phyloP scores from a whole-genome alignment of 345 rosid species.

The Rhodamnia rubescens region DNA sequence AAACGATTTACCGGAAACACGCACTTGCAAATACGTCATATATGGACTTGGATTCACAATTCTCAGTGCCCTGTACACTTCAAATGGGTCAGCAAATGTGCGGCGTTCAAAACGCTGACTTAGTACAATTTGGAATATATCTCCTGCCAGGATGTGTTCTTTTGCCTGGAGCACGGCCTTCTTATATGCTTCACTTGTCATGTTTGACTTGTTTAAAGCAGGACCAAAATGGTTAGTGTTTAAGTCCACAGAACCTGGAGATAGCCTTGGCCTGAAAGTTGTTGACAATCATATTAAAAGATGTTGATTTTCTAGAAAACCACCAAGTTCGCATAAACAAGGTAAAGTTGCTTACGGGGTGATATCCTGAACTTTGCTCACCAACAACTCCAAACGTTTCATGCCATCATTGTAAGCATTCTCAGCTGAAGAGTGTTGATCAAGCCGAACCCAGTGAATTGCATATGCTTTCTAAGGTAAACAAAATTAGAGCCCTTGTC shows the following conservation, averaged over 20 bases:
- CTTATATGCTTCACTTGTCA: slow-evolving; percentile 62
- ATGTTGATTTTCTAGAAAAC: not conserved
- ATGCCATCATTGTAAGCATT: slow-evolving; percentile 43
- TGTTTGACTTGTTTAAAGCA: slow-evolving; percentile 42
- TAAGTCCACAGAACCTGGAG: slow-evolving; percentile 44
- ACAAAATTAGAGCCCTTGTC: not conserved
- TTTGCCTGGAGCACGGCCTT: slow-evolving; percentile 58
- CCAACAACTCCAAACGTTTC: slow-evolving; percentile 26
- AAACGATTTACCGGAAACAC: slow-evolving; percentile 10
- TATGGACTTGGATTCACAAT: slow-evolving; percentile 92
- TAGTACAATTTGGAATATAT: slow-evolving; percentile 75
- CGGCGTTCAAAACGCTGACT: slow-evolving; percentile 87
- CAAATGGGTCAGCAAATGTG: slow-evolving; percentile 87
- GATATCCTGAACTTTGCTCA: slow-evolving; percentile 28
- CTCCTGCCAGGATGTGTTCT: slow-evolving; percentile 82
- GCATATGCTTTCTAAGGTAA: slow-evolving; percentile 36
- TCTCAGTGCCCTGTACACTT: slow-evolving; percentile 80
- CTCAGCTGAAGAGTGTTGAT: slow-evolving; percentile 31
- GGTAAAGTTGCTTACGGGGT: slow-evolving; percentile 24
- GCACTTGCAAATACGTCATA: slow-evolving; percentile 76
- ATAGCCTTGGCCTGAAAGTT: slow-evolving; percentile 36
- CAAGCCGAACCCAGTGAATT: slow-evolving; percentile 54
- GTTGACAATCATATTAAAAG: slow-evolving; percentile 7
- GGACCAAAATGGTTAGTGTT: slow-evolving; percentile 57
- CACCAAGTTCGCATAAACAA: not conserved